These are phyloP conservation scores for Emergomyces orientalis DNA, from an alignment of 2,329 filamentous ascomycete species.

Conservation along the genomic window DNA sequence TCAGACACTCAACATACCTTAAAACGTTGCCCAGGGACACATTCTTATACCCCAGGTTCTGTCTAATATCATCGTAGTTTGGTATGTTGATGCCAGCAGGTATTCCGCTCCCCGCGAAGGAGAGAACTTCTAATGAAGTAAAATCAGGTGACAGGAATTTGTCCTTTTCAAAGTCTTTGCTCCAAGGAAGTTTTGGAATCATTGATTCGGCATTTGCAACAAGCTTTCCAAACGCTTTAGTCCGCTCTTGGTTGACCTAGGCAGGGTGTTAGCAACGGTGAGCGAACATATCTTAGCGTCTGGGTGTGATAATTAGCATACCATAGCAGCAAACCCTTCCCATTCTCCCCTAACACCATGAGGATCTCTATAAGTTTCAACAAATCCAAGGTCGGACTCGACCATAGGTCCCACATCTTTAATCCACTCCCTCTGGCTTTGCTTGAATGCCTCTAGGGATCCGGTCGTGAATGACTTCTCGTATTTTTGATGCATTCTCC, in stretches of 20 bases:
- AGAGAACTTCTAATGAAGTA: conserved; percentile 83
- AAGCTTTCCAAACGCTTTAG: conserved; percentile 73
- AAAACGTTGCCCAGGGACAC: conserved; percentile 85
- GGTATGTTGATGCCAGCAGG: conserved; percentile 51
- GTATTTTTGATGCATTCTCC: conserved; percentile 64
- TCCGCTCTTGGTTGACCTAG: conserved; percentile 75
- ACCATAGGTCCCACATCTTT: conserved; percentile 71
- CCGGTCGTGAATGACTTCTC: conserved; percentile 64
- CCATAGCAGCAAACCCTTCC: conserved; percentile 69
- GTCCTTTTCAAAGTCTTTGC: conserved; percentile 85
- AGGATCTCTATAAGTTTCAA: conserved; percentile 78
- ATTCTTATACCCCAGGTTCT: conserved; percentile 58
- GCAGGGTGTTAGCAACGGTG: conserved; percentile 39
- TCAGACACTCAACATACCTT: not conserved
- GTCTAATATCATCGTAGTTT: conserved; percentile 52
- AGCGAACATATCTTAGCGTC: conserved; percentile 14
- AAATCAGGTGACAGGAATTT: conserved; percentile 93
- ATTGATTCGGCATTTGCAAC: conserved; percentile 71
- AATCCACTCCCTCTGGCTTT: conserved; percentile 73
- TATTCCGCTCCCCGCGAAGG: conserved; percentile 59
- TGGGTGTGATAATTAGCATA: conserved; percentile 17
- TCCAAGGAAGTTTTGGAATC: conserved; percentile 86
- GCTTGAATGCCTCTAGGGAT: conserved; percentile 67
- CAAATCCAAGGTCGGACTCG: conserved; percentile 73
- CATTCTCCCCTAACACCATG: conserved; percentile 73